Evolutionary conservation across 305 asterid genomes (phyloP).

Genomic region (Fraxinus nigra): DNA sequence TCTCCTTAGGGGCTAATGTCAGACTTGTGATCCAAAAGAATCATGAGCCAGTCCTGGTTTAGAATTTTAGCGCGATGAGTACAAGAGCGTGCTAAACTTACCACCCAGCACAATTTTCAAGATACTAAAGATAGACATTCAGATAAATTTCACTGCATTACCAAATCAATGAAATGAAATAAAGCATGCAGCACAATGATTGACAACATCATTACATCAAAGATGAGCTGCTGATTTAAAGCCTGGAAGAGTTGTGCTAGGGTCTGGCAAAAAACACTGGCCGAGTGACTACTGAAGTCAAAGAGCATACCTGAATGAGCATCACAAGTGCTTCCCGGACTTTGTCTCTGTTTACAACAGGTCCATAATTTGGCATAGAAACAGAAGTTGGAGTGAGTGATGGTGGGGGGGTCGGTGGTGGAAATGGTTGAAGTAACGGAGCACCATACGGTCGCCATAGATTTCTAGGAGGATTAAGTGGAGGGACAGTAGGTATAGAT

Average conservation of each 20-base stretch:
- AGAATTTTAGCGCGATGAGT: background rate
- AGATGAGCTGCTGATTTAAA: background rate
- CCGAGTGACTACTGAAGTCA: background rate
- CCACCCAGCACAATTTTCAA: background rate
- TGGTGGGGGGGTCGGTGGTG: conserved; percentile 74
- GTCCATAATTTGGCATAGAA: conserved; percentile 40
- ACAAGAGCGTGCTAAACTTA: background rate
- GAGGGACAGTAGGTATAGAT: conserved; percentile 57
- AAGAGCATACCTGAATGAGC: conserved; percentile 65
- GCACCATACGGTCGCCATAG: conserved; percentile 55
- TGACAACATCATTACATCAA: background rate
- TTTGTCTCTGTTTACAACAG: conserved; percentile 59
- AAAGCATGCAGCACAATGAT: background rate
- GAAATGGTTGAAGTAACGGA: conserved; percentile 77
- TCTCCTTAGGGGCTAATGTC: background rate
- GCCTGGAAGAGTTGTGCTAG: background rate
- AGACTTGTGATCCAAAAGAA: background rate
- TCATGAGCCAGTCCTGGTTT: background rate
- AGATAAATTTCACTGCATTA: background rate
- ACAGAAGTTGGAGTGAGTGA: conserved; percentile 63
- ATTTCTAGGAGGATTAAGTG: conserved; percentile 49
- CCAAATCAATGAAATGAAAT: background rate
- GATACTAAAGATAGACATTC: background rate
- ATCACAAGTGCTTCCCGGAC: conserved; percentile 65
- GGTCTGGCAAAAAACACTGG: background rate